These are phyloP conservation scores for Fusarium fracticaudum DNA, from an alignment of 2,329 filamentous ascomycete genomes.

Conservation along the genomic window DNA sequence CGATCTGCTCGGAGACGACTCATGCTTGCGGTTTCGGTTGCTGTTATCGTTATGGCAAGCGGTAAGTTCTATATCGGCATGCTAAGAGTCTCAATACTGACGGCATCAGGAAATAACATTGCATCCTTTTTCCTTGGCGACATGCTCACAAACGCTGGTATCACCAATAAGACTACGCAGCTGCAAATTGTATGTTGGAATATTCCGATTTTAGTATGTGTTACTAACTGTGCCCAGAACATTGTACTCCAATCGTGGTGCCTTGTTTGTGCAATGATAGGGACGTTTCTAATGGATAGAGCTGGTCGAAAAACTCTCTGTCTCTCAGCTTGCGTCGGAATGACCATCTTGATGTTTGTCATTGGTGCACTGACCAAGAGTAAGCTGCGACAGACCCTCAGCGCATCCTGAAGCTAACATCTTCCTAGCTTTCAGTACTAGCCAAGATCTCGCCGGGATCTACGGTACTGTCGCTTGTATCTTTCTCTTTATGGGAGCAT, in stretches of 20 bases:
- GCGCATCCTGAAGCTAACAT: accelerated
- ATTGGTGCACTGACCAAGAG: background rate
- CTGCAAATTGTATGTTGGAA: background rate
- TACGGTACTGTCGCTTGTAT: background rate
- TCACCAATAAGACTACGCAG: background rate
- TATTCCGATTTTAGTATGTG: accelerated
- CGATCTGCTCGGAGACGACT: background rate
- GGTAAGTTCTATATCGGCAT: background rate
- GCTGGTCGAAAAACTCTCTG: background rate
- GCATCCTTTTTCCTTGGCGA: background rate
- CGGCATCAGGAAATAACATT: background rate
- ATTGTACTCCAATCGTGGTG: background rate
- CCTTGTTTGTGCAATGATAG: background rate
- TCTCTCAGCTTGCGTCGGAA: background rate
- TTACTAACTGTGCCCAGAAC: background rate
- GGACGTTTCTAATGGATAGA: background rate
- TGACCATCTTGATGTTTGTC: background rate
- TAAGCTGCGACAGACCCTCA: background rate
- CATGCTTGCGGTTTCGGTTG: background rate
- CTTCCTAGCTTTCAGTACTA: background rate
- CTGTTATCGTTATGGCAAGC: background rate
- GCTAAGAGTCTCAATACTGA: background rate
- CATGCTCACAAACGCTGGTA: background rate
- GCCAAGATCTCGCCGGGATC: background rate
- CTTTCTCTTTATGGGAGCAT: background rate